Percentiles rank a stretch among this genome's conserved stretches.
These are phyloP conservation scores for Alternaria sp. DNA, from an alignment of 2,329 filamentous ascomycete species.

Conservation along the genomic window DNA sequence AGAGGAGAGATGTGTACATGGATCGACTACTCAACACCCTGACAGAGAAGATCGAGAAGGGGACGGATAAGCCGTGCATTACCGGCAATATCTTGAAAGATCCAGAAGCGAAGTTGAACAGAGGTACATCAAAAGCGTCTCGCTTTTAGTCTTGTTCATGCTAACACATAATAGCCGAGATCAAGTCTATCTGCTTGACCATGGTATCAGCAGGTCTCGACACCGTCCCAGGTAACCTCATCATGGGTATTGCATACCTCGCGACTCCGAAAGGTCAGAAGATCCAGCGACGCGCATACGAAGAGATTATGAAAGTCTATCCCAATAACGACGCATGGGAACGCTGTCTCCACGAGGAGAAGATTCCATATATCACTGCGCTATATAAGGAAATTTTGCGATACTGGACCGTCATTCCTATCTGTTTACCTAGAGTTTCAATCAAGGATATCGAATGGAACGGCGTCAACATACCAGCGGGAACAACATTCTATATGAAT, in stretches of 20 bases:
- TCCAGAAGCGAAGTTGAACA: constrained; percentile 73
- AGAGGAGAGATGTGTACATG: constrained; percentile 73
- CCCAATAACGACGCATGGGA: constrained; percentile 80
- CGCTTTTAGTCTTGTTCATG: neutral
- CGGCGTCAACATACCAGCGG: constrained; percentile 72
- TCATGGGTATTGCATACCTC: constrained; percentile 81
- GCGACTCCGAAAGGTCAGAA: constrained; percentile 72
- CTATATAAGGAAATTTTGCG: constrained; percentile 81
- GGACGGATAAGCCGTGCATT: constrained; percentile 74
- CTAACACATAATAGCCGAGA: constrained; percentile 65
- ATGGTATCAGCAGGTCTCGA: constrained; percentile 85
- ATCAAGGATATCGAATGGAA: constrained; percentile 78
- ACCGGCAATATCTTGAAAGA: constrained; percentile 75
- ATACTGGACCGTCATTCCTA: constrained; percentile 82
- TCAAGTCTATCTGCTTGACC: constrained; percentile 82
- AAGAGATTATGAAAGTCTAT: constrained; percentile 75
- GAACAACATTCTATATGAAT: constrained; percentile 82
- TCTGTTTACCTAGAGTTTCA: constrained; percentile 76
- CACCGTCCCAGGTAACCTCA: constrained; percentile 80
- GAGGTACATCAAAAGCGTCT: constrained; percentile 56
- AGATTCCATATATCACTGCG: constrained; percentile 78
- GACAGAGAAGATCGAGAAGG: constrained; percentile 68
- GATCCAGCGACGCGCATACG: constrained; percentile 74
- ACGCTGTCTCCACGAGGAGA: constrained; percentile 75
- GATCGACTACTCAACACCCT: constrained; percentile 67